These are phyloP conservation scores for Lyophyllum atratum DNA, from an alignment of 768 basidiomycete genomes.

Conservation along the genomic window DNA sequence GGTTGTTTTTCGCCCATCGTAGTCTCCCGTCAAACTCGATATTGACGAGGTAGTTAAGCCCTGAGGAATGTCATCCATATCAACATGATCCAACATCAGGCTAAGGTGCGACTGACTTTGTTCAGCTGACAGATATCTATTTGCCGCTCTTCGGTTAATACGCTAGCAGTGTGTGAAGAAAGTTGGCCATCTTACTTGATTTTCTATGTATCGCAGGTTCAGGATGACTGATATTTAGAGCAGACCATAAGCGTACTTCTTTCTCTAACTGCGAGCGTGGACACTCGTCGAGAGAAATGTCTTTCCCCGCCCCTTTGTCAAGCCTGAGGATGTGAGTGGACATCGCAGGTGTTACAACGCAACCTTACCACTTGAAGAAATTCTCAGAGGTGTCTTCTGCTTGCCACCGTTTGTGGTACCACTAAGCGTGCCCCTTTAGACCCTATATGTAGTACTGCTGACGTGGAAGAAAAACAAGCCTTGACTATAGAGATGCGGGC, in stretches of 20 bases:
- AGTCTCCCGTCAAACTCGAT: constrained; percentile 55
- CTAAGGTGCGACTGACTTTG: constrained; percentile 40
- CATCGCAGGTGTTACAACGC: neutral
- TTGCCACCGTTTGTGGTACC: constrained; percentile 62
- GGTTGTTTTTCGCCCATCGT: constrained; percentile 58
- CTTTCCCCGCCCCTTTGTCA: constrained; percentile 59
- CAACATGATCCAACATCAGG: neutral
- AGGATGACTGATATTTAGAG: neutral
- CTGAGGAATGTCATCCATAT: constrained; percentile 24
- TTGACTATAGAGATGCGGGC: constrained; percentile 36
- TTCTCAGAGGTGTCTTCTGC: constrained; percentile 62
- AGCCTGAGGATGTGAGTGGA: constrained; percentile 42
- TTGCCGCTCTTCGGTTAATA: neutral
- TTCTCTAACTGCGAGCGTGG: constrained; percentile 59
- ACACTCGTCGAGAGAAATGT: constrained; percentile 57
- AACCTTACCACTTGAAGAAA: constrained; percentile 61
- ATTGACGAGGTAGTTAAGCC: constrained; percentile 65
- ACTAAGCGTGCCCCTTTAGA: constrained; percentile 31
- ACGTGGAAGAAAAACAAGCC: neutral
- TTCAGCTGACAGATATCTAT: constrained; percentile 58
- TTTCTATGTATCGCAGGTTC: constrained; percentile 27
- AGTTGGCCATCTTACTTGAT: constrained; percentile 37
- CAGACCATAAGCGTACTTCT: constrained; percentile 39
- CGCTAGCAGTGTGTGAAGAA: too few relatives aligned
- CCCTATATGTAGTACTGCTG: too few relatives aligned